phyloP scores from a whole-genome alignment of 805 yeast species.

The Cyberlindnera sargentensis region DNA sequence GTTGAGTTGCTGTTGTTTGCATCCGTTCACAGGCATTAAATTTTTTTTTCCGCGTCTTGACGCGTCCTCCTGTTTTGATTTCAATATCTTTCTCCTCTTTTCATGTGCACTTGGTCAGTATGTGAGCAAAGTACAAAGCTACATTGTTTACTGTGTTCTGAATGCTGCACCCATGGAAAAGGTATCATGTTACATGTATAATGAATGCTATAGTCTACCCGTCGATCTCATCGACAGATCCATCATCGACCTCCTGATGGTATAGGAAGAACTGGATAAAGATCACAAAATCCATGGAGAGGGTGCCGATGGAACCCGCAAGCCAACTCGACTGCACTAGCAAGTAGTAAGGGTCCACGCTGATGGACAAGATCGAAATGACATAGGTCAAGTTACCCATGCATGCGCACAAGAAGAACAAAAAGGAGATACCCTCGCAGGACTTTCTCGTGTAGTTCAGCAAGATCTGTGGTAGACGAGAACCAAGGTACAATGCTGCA shows the following conservation, averaged over 20 bases:
- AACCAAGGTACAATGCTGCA: slow-evolving; percentile 72
- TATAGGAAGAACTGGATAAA: slow-evolving; percentile 82
- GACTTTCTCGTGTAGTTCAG: slow-evolving; percentile 82
- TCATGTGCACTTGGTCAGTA: no score
- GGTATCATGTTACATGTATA: no score
- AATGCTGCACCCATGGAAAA: no score
- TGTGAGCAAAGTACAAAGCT: no score
- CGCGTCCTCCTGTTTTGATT: background rate
- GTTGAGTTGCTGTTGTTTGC: background rate
- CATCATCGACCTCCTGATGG: slow-evolving; percentile 23
- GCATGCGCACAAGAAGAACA: slow-evolving; percentile 93
- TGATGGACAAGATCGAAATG: slow-evolving; percentile 71
- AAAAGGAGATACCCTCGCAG: slow-evolving; percentile 90
- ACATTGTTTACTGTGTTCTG: no score
- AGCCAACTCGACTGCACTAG: slow-evolving; percentile 88
- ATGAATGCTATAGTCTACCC: background rate
- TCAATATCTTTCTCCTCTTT: no score
- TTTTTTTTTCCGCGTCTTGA: background rate
- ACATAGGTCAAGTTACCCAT: slow-evolving; percentile 91
- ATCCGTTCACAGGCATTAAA: background rate
- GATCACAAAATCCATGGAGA: slow-evolving; percentile 74
- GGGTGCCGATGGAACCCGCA: slow-evolving; percentile 85
- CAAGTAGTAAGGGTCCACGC: slow-evolving; percentile 61
- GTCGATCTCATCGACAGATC: slow-evolving; percentile 1
- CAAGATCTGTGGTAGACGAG: slow-evolving; percentile 87